Percentiles rank a stretch among this genome's conserved stretches.
Evolutionary conservation across 2,329 filamentous ascomycete genomes (phyloP).

Genomic region (Penicillium sp.): DNA sequence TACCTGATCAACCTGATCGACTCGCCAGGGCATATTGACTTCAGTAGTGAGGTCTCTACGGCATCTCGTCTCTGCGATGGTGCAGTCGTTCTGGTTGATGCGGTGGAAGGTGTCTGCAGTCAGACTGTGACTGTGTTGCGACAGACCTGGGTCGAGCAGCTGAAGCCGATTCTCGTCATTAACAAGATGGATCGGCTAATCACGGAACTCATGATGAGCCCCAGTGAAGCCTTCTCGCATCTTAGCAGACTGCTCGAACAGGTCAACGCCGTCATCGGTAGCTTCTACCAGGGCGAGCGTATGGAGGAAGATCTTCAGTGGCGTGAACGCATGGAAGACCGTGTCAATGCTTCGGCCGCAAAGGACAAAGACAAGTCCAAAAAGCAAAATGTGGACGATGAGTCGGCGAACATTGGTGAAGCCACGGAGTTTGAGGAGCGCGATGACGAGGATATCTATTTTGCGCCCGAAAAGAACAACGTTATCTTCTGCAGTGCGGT

Average conservation of each 20-base stretch:
- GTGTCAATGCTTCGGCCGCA: conserved; percentile 64
- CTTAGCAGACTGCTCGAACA: conserved; percentile 86
- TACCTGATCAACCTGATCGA: conserved; percentile 97
- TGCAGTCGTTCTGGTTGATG: conserved; percentile 88
- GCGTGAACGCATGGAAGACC: conserved; percentile 87
- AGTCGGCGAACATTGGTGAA: conserved; percentile 47
- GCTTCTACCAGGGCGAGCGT: conserved; percentile 94
- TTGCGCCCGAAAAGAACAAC: conserved; percentile 96
- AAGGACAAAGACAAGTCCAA: conserved; percentile 51
- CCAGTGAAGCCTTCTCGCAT: conserved; percentile 81
- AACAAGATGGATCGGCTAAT: conserved; percentile 97
- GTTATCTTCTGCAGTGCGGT: conserved; percentile 98
- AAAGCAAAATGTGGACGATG: conserved; percentile 37
- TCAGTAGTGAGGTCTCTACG: conserved; percentile 95
- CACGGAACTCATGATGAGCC: conserved; percentile 90
- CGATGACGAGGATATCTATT: conserved; percentile 96
- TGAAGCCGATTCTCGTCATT: conserved; percentile 90
- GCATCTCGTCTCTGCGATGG: conserved; percentile 92
- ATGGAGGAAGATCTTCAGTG: conserved; percentile 98
- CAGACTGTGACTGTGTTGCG: conserved; percentile 95
- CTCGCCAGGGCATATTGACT: conserved; percentile 96
- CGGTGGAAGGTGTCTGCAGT: conserved; percentile 95
- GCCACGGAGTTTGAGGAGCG: conserved; percentile 71
- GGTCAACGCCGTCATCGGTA: conserved; percentile 93
- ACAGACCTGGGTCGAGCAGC: conserved; percentile 91